phyloP scores from a whole-genome alignment of 2,329 filamentous ascomycete species.

The Cladosporium sphaerospermum region DNA sequence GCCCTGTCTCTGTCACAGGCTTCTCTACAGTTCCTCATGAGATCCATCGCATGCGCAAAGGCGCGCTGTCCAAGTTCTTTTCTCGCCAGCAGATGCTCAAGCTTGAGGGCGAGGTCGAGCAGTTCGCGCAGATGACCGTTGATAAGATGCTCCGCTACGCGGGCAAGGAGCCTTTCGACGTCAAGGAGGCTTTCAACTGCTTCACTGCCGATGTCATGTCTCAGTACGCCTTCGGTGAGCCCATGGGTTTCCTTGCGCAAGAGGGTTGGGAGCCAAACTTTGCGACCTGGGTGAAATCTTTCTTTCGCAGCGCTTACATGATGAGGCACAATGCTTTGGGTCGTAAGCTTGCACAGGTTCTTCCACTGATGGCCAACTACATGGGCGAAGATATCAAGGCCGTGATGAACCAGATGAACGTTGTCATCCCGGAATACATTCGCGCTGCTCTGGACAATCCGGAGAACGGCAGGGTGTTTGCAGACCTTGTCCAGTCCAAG shows the following conservation, averaged over 20 bases:
- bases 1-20: slow-evolving; percentile 6
- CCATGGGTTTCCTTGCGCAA: slow-evolving; percentile 46
- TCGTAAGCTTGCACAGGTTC: slow-evolving; percentile 2
- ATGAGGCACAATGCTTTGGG: slow-evolving; percentile 10
- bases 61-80: slow-evolving; percentile 21
- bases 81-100: slow-evolving; percentile 17
- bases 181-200: slow-evolving; percentile 33
- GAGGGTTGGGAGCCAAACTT: slow-evolving; percentile 26
- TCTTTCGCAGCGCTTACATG: slow-evolving; percentile 11
- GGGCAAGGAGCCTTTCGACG: slow-evolving; percentile 45
- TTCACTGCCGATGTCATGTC: slow-evolving; percentile 54
- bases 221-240: slow-evolving; percentile 46
- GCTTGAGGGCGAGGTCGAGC: slow-evolving; percentile 15
- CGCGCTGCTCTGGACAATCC: slow-evolving; percentile 1
- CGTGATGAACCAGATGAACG: slow-evolving; percentile 6
- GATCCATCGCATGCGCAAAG: slow-evolving; percentile 22
- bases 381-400: slow-evolving; percentile 10
- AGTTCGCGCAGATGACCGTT: slow-evolving; percentile 46
- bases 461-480: slow-evolving; percentile 3
- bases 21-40: slow-evolving; percentile 47
- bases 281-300: slow-evolving; percentile 9
- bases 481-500: slow-evolving; percentile 2
- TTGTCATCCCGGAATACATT: slow-evolving; percentile 1
- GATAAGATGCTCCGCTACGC: slow-evolving; percentile 51
- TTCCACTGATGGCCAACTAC: slow-evolving; percentile 5